Percentiles rank a stretch among this genome's conserved stretches.
phyloP scores from a whole-genome alignment of 2,329 filamentous ascomycete genomes.

The Pestalotiopsis sp. region DNA sequence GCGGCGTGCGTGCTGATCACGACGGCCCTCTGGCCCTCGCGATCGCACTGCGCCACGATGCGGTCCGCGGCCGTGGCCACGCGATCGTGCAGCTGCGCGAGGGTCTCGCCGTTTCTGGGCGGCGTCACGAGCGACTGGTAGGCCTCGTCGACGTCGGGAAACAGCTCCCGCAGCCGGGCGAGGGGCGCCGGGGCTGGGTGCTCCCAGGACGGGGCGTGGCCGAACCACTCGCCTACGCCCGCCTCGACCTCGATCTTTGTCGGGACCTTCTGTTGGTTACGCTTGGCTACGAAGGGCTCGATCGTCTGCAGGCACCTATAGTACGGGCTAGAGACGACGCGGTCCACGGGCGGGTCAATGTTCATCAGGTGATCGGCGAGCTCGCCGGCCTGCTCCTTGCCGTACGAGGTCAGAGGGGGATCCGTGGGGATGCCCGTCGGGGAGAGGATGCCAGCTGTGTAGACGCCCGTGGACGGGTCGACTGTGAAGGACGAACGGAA shows the following conservation, averaged over 20 bases:
- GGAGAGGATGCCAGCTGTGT: constrained; percentile 72
- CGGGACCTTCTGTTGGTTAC: constrained; percentile 26
- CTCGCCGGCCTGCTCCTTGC: constrained; percentile 80
- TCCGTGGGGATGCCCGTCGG: constrained; percentile 90
- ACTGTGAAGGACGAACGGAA: constrained; percentile 92
- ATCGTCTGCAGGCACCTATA: constrained; percentile 89
- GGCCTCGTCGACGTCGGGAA: constrained; percentile 61
- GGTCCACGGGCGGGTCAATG: constrained; percentile 67
- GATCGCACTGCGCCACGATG: constrained; percentile 74
- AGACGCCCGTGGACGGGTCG: constrained; percentile 77
- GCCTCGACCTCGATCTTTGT: constrained; percentile 55
- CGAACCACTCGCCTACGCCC: constrained; percentile 86
- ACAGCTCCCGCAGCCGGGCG: constrained; percentile 64
- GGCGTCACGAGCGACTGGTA: constrained; percentile 70
- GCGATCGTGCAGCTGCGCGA: constrained; percentile 78
- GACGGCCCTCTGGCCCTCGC: constrained; percentile 68
- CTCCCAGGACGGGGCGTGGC: constrained; percentile 73
- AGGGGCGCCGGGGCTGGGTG: constrained; percentile 78
- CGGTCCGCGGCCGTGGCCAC: constrained; percentile 69
- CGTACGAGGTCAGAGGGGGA: constrained; percentile 83
- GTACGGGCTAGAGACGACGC: constrained; percentile 82
- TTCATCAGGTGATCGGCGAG: constrained; percentile 67
- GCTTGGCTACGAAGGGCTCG: constrained; percentile 63
- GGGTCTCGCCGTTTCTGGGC: constrained; percentile 75
- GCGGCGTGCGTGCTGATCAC: constrained; percentile 90